A percentile compares a stretch with the other conserved stretches of the same genome.
These are phyloP conservation scores for Graphium sp. DNA, from an alignment of 2,329 filamentous ascomycete genomes.

Conservation along the genomic window DNA sequence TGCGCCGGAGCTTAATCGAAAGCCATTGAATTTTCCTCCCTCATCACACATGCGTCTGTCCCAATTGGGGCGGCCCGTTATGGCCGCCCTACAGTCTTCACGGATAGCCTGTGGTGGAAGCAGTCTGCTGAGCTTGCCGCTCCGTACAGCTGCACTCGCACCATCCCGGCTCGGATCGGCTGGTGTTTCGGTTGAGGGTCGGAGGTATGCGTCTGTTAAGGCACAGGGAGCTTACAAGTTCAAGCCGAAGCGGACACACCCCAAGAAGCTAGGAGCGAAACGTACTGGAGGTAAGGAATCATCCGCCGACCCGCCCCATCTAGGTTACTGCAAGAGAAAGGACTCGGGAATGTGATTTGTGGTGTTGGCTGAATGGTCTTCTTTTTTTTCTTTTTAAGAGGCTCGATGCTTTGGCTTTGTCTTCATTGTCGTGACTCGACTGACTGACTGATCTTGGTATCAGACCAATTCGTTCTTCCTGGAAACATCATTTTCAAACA, in stretches of 20 bases:
- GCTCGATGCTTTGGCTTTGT: no score
- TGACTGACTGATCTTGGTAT: conserved; percentile 1
- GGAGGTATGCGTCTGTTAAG: conserved; percentile 41
- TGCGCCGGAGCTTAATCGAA: no score
- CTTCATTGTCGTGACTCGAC: background rate
- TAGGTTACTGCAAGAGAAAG: no score
- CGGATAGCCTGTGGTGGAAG: conserved; percentile 8
- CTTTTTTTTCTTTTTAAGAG: background rate
- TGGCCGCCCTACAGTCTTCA: conserved; percentile 15
- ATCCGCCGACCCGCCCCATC: no score
- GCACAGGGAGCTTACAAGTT: conserved; percentile 53
- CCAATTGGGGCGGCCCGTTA: conserved; percentile 26
- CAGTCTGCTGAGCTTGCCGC: conserved; percentile 4
- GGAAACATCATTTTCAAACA: conserved; percentile 98
- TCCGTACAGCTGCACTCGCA: background rate
- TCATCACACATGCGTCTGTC: conserved; percentile 25
- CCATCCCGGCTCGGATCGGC: conserved; percentile 1
- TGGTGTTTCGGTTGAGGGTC: conserved; percentile 17
- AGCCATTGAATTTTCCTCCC: no score
- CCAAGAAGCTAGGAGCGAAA: conserved; percentile 87
- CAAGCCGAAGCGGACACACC: conserved; percentile 38
- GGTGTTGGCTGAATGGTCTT: no score
- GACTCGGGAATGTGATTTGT: no score
- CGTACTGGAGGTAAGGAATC: conserved; percentile 72
- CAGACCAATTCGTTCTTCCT: conserved; percentile 82